phyloP scores from a whole-genome alignment of 192 early-diverging fungal genomes.

The Coemansia sp. region DNA sequence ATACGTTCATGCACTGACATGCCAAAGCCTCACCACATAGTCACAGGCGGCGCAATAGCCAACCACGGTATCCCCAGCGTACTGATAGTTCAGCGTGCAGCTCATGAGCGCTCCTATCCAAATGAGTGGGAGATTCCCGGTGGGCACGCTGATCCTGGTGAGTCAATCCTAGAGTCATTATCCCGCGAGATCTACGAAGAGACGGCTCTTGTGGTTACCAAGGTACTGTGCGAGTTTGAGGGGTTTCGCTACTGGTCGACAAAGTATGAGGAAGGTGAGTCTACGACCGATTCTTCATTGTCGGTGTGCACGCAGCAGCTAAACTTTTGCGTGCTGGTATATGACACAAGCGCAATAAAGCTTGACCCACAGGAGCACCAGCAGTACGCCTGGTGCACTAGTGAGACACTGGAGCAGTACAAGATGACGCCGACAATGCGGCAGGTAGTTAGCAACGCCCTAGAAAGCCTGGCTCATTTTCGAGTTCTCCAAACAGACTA shows the following conservation, averaged over 20 bases:
- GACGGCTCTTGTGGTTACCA: slow-evolving; percentile 29
- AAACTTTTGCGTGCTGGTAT: slow-evolving; percentile 39
- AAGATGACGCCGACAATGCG: slow-evolving; percentile 35
- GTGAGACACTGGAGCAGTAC: slow-evolving; percentile 27
- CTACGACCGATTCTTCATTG: not conserved
- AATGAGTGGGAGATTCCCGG: slow-evolving; percentile 54
- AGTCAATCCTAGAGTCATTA: slow-evolving; percentile 37
- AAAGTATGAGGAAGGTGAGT: slow-evolving; percentile 28
- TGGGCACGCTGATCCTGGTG: slow-evolving; percentile 41
- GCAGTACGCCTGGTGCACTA: slow-evolving; percentile 33
- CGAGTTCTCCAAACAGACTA: not conserved
- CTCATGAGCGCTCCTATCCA: slow-evolving; percentile 39
- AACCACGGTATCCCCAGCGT: slow-evolving; percentile 6
- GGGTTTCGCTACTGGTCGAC: slow-evolving; percentile 37
- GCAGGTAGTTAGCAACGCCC: slow-evolving; percentile 31
- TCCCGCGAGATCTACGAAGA: slow-evolving; percentile 49
- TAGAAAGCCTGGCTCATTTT: slow-evolving; percentile 8
- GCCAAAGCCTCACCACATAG: slow-evolving; percentile 34
- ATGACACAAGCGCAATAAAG: not conserved
- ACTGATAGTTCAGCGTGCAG: slow-evolving; percentile 44
- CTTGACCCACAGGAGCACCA: slow-evolving; percentile 44
- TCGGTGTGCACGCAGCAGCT: slow-evolving; percentile 35
- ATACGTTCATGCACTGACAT: not conserved
- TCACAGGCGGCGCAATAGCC: slow-evolving; percentile 40
- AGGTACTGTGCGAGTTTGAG: slow-evolving; percentile 29